Evolutionary conservation across 768 basidiomycete genomes (phyloP).

Genomic region (Tephrocybe sp.): DNA sequence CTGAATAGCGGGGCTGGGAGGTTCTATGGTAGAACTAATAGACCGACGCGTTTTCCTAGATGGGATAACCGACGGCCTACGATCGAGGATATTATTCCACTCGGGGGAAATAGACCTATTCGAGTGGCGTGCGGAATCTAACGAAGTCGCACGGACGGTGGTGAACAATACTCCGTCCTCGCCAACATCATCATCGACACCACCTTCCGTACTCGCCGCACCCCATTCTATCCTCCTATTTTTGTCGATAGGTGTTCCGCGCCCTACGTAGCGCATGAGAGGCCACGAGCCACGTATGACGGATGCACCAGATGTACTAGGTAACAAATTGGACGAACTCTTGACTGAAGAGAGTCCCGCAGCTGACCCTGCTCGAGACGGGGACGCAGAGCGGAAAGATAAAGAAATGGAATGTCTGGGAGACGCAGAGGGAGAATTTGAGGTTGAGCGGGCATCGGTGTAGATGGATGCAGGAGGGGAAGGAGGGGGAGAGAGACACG

Average conservation of each 20-base stretch:
- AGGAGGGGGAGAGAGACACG: constrained; percentile 39
- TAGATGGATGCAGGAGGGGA: constrained; percentile 38
- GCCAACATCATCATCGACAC: constrained; percentile 35
- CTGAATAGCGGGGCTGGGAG: constrained; percentile 24
- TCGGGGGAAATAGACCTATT: constrained; percentile 37
- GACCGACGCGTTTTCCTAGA: constrained; percentile 8
- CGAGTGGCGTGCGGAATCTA: constrained; percentile 33
- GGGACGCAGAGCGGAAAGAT: constrained; percentile 30
- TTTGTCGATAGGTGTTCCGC: constrained; percentile 48
- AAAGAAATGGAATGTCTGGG: constrained; percentile 33
- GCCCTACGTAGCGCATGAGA: constrained; percentile 40
- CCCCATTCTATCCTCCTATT: constrained; percentile 45
- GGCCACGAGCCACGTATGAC: constrained; percentile 43
- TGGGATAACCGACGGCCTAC: constrained; percentile 30
- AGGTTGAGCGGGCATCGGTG: constrained; percentile 28
- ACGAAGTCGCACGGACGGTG: constrained; percentile 32
- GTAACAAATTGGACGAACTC: constrained; percentile 25
- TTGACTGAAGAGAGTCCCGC: constrained; percentile 23
- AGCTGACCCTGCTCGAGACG: constrained; percentile 18
- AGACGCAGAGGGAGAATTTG: constrained; percentile 30
- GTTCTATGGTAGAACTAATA: not conserved
- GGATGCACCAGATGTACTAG: constrained; percentile 26
- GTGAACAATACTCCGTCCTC: constrained; percentile 48
- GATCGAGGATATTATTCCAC: constrained; percentile 35
- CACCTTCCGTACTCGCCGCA: constrained; percentile 31